phyloP scores from a whole-genome alignment of 768 basidiomycete genomes.

The Plicaturopsis crispa region DNA sequence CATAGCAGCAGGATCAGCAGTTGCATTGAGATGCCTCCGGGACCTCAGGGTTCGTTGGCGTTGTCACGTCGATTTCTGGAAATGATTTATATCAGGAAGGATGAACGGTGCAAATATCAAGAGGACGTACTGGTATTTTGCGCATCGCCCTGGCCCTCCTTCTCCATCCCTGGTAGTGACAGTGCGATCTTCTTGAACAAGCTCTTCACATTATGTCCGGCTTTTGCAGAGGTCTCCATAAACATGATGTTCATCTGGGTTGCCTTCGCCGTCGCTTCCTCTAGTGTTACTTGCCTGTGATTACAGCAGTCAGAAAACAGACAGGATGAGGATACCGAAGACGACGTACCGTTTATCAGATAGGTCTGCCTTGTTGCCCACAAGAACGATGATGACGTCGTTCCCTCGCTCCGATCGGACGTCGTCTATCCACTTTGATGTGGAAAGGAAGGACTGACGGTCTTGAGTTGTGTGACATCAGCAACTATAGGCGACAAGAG shows the following conservation, averaged over 20 bases:
- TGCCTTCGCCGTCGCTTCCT: conserved; percentile 90
- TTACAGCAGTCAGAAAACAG: conserved; percentile 7
- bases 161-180: conserved; percentile 95
- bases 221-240: conserved; percentile 99
- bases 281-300: conserved; percentile 92
- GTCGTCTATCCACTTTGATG: conserved; percentile 99
- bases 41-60: conserved; percentile 54
- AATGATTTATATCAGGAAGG: conserved; percentile 7
- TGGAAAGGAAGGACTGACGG: conserved; percentile 96
- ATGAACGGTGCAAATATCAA: conserved; percentile 1
- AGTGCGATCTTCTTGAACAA: conserved; percentile 99
- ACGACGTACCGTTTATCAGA: conserved; percentile 88
- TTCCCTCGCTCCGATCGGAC: conserved; percentile 95
- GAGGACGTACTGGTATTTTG: conserved; percentile 38
- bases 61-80: conserved; percentile 88
- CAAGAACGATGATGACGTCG: conserved; percentile 97
- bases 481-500: too few relatives aligned
- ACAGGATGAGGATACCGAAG: background rate
- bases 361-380: conserved; percentile 98
- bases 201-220: conserved; percentile 98
- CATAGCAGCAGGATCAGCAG: conserved; percentile 64
- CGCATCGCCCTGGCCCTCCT: conserved; percentile 55
- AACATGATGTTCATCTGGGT: conserved; percentile 93
- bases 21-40: conserved; percentile 85
- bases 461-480: too few relatives aligned